Base-by-base conservation (phyloP, 768 basidiomycete species). In the Leucocoprinus leucothites region DNA sequence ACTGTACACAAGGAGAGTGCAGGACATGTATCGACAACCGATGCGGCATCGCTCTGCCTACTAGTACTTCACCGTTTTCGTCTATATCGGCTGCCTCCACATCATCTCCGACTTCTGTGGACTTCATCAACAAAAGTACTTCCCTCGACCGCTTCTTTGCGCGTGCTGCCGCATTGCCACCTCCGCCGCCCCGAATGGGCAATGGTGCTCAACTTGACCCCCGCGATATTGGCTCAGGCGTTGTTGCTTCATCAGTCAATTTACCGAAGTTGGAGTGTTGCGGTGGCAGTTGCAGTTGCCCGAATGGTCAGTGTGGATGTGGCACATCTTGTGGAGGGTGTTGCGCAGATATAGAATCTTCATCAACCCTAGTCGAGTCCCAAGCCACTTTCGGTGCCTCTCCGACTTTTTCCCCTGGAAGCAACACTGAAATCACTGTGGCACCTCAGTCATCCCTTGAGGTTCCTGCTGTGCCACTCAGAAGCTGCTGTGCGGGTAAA, bases 181-280 rank as follows among this genome's bases (percentile, higher is more conserved):
- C 71, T 11, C 81, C 82, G 1, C 83, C 85, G 2, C 55, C 60
- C 28, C 73, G 67, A 61, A 65, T 71, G 47, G 60, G 65, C 16
- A 73, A 70, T 2, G 58, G 71, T 31, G 22, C 36, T 25, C 61
- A 63, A 14, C 63, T 84, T 38, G 81, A 86, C 66, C 79, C 80
- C 0, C 66, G 77, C 86, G 59, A 64, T 80, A 22, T 77, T 67
- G 34, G 68, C 4, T 52, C 51, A 42, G 46, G 50, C 22, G n/a
- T 44, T 16, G 51, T 50, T 9, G 13, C 47, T 6, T 35, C 28
- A n/a, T 28, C 51, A 21, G 77, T 85, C 48, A 77, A 71, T 46
- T 63, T 87, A 19, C 86, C 88, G 21, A 86, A 84, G 65, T 70
- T 89, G 53, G 79, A 84, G 60, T 88, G 85, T 63, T 87, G 86